A percentile compares a stretch with the other conserved stretches of the same genome.
Evolutionary conservation across 2,329 filamentous ascomycete species (phyloP).

Genomic region (Sclerotinia nivalis): DNA sequence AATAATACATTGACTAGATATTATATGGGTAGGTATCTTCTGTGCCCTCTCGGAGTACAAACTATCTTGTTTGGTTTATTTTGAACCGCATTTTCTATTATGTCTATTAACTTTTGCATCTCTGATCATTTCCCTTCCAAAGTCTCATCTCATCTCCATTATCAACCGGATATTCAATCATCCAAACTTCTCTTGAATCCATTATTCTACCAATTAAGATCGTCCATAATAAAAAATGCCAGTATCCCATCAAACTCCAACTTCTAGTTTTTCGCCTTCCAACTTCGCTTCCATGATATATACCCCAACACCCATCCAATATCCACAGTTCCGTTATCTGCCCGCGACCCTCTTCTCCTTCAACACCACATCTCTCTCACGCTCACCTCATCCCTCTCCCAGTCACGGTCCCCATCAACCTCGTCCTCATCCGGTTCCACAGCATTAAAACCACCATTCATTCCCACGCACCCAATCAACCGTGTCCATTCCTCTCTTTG

Average conservation of each 20-base stretch:
- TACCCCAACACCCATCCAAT: not conserved
- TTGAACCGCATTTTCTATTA: not conserved
- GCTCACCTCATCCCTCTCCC: not conserved
- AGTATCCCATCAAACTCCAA: not conserved
- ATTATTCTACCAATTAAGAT: no score
- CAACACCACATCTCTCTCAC: not conserved
- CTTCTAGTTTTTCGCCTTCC: not conserved
- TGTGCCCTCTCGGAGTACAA: no score
- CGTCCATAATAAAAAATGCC: not conserved
- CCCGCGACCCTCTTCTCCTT: not conserved
- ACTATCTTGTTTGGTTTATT: not conserved
- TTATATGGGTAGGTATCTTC: not conserved
- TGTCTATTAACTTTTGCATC: not conserved
- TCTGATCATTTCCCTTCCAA: not conserved
- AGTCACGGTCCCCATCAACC: not conserved
- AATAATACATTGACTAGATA: not conserved
- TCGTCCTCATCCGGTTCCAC: not conserved
- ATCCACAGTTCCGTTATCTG: not conserved
- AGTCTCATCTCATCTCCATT: no score
- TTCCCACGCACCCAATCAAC: not conserved
- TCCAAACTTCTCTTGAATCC: no score
- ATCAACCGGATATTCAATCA: no score
- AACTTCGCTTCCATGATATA: not conserved
- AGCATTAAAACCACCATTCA: not conserved
- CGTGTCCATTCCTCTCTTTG: not conserved